These are phyloP conservation scores for Colletotrichum cereale DNA, from an alignment of 2,329 filamentous ascomycete genomes.

Conservation along the genomic window DNA sequence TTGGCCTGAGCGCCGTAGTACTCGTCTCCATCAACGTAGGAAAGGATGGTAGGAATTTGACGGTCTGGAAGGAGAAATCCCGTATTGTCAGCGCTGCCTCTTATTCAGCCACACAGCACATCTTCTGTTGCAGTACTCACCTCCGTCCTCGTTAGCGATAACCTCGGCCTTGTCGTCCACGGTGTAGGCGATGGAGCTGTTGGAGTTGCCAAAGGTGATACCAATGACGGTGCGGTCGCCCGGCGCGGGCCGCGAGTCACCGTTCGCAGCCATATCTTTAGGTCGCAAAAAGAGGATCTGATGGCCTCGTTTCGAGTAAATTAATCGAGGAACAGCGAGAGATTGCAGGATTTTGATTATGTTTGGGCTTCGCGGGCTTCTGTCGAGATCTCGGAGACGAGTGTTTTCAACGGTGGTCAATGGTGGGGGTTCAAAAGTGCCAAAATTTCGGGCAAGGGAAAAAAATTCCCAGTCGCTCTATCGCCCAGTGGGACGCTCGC, in stretches of 20 bases:
- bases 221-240: slow-evolving; percentile 82
- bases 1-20: slow-evolving; percentile 98
- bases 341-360: neutral
- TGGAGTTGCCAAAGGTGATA: slow-evolving; percentile 97
- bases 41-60: slow-evolving; percentile 94
- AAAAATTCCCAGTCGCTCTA: slow-evolving; percentile 35
- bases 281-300: slow-evolving; percentile 28
- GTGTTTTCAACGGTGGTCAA: slow-evolving; percentile 26
- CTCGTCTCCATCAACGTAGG: slow-evolving; percentile 95
- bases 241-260: slow-evolving; percentile 60
- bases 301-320: neutral
- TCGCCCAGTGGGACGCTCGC: slow-evolving; percentile 22
- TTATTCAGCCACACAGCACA: neutral
- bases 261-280: slow-evolving; percentile 61
- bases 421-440: slow-evolving; percentile 40
- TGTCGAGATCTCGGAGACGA: slow-evolving; percentile 31
- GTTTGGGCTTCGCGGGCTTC: slow-evolving; percentile 18
- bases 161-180: slow-evolving; percentile 96
- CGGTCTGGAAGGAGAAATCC: slow-evolving; percentile 73
- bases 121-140: slow-evolving; percentile 55
- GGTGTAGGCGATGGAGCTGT: slow-evolving; percentile 96
- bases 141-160: slow-evolving; percentile 98
- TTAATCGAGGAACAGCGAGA: slow-evolving; percentile 6
- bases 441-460: slow-evolving; percentile 35
- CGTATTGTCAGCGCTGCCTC: slow-evolving; percentile 24